Evolutionary conservation across 2,329 filamentous ascomycete genomes (phyloP).

Genomic region (Colletotrichum tabaci): DNA sequence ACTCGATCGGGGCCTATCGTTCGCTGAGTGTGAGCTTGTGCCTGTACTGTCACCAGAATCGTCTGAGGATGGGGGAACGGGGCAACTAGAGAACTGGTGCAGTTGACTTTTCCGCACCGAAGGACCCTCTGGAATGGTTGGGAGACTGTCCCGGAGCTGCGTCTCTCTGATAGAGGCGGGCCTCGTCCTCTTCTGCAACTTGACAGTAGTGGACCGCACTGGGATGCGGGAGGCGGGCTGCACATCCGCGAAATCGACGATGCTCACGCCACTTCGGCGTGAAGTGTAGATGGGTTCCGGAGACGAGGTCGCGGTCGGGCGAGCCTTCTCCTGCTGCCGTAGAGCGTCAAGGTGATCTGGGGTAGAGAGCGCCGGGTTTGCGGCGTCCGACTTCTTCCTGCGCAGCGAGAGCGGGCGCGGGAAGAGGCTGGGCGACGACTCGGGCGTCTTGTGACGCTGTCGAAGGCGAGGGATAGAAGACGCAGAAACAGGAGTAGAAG

Average conservation of each 20-base stretch:
- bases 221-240: slow-evolving; percentile 45
- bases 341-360: slow-evolving; percentile 55
- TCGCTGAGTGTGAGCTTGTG: slow-evolving; percentile 58
- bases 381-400: slow-evolving; percentile 35
- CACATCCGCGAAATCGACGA: slow-evolving; percentile 28
- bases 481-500: slow-evolving; percentile 36
- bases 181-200: slow-evolving; percentile 63
- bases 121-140: slow-evolving; percentile 66
- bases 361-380: slow-evolving; percentile 49
- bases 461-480: slow-evolving; percentile 40
- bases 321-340: slow-evolving; percentile 55
- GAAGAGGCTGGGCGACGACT: slow-evolving; percentile 43
- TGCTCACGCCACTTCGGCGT: slow-evolving; percentile 8
- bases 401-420: slow-evolving; percentile 45
- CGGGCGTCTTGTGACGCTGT: slow-evolving; percentile 39
- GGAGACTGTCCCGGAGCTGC: slow-evolving; percentile 59
- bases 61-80: slow-evolving; percentile 42
- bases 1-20: slow-evolving; percentile 61
- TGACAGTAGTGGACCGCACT: slow-evolving; percentile 58
- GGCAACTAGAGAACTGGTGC: slow-evolving; percentile 51
- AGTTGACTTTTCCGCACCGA: slow-evolving; percentile 60
- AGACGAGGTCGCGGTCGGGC: slow-evolving; percentile 42
- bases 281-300: slow-evolving; percentile 23
- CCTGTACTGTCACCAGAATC: slow-evolving; percentile 36
- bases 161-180: slow-evolving; percentile 49